Percentiles rank a stretch among this genome's conserved stretches.
These are phyloP conservation scores for Waltiozyma solani DNA, from an alignment of 1,139 yeast genomes.

Conservation along the genomic window DNA sequence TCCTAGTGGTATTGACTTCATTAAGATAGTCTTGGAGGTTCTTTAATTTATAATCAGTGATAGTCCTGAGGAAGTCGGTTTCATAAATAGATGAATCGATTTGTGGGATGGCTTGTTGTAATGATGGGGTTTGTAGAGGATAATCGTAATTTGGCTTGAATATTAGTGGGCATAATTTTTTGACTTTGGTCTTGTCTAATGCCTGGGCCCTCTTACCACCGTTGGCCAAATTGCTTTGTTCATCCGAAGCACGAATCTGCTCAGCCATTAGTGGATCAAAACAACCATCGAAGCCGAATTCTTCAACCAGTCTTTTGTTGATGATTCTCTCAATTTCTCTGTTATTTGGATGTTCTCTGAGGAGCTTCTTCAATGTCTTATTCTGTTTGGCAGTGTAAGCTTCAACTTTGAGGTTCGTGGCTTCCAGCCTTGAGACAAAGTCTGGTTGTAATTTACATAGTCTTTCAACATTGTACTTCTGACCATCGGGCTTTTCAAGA, in stretches of 20 bases:
- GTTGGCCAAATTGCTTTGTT: neutral
- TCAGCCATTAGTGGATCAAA: neutral
- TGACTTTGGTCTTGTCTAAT: neutral
- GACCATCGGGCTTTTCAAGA: neutral
- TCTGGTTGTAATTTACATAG: neutral
- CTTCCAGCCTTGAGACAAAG: neutral
- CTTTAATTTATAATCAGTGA: slow-evolving; percentile 8
- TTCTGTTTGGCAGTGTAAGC: neutral
- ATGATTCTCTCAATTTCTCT: neutral
- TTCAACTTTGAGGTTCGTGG: neutral
- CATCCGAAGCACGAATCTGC: neutral
- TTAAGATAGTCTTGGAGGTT: slow-evolving; percentile 5
- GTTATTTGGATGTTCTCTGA: neutral
- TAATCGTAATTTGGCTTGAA: neutral
- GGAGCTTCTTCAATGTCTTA: neutral
- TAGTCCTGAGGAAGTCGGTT: slow-evolving; percentile 1
- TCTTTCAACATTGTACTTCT: neutral
- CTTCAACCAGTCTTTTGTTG: neutral
- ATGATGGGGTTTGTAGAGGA: neutral
- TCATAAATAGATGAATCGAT: slow-evolving; percentile 4
- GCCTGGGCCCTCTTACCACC: neutral
- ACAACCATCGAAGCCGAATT: neutral
- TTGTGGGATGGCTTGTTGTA: slow-evolving; percentile 3
- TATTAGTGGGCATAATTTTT: neutral
- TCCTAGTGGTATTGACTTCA: slow-evolving; percentile 1